Percentiles rank a stretch among this genome's conserved stretches.
Evolutionary conservation across 176 grass and related monocot species (phyloP).

Genomic region (Ampelocalamus luodianensis): DNA sequence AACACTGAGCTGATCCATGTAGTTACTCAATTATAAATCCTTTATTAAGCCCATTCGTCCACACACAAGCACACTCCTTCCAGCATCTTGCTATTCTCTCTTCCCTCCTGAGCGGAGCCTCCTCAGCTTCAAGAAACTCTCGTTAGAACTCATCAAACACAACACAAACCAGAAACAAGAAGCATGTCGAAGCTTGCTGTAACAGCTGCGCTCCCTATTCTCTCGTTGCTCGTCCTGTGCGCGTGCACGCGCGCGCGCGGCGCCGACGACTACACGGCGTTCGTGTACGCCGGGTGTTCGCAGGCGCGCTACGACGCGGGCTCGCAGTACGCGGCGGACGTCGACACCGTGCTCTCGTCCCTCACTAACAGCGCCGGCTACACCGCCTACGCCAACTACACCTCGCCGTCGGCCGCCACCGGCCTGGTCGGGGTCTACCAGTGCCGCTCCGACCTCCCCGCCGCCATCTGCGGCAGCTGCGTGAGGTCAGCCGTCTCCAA

Average conservation of each 20-base stretch:
- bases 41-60: constrained; percentile 24
- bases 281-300: constrained; percentile 92
- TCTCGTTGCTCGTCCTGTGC: constrained; percentile 13
- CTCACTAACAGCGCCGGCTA: constrained; percentile 53
- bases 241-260: constrained; percentile 15
- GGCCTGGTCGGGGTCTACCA: constrained; percentile 63
- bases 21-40: constrained; percentile 31
- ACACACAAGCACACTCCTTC: constrained; percentile 14
- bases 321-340: constrained; percentile 61
- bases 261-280: constrained; percentile 65
- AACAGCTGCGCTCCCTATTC: neutral
- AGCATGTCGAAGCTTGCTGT: constrained; percentile 40
- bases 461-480: constrained; percentile 63
- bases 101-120: neutral
- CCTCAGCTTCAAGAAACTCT: neutral
- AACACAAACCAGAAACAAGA: neutral
- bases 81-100: neutral
- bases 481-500: constrained; percentile 57
- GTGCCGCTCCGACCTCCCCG: constrained; percentile 79
- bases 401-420: constrained; percentile 34
- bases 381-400: constrained; percentile 61
- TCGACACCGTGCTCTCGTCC: constrained; percentile 57
- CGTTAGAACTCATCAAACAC: neutral
- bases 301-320: constrained; percentile 61
- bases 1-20: neutral